Evolutionary conservation across 495 filamentous ascomycete genomes (phyloP), one percentile per base, ranked within the genome.

Genomic region (Aspergillus leporis): DNA sequence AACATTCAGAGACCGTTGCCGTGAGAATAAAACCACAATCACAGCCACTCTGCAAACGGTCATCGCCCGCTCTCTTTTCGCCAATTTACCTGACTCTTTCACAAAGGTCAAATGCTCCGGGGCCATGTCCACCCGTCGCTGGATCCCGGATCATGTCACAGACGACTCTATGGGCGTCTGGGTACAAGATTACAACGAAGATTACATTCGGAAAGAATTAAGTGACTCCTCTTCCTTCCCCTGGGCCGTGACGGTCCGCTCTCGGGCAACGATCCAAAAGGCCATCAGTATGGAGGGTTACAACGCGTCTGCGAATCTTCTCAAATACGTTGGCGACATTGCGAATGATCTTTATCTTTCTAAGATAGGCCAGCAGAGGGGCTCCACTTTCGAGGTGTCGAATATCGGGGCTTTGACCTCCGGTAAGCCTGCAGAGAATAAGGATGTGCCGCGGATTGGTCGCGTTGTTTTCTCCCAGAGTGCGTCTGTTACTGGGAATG

Each of bases 391-490:
- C 47, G 79, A 78, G 58, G 49, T 82, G 12, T 80, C 77, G 8
- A 82, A 80, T 68, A 32, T 82, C 3, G 79, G 77, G 0, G 70
- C 70, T 18, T 61, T 75, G 48, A 53, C 16, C 19, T 56, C 61
- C 19, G 70, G 70, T 22, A 48, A 55, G 22, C 62, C 67, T 16
- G 53, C 51, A 4, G 59, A 61, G 51, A 3, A 28, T n/a, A 28
- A 62, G 16, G 58, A 58, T 49, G 40, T 59, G 19, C 72, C 71
- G 55, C 59, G 54, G 32, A 68, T 79, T 18, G 57, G 67, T 1
- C 61, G 76, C 1, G 52, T 76, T 52, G 43, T 78, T 2, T 82
- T 82, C 51, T 77, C 78, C 6, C 80, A 82, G 63, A 74, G 75
- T 61, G 75, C 75, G 12, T 72, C 57, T 61, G 78, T 78, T 4